Evolutionary conservation across 1,284 basidiomycete species (phyloP), one percentile per base, ranked within the genome.

Genomic region (Boletellus deceptivus): DNA sequence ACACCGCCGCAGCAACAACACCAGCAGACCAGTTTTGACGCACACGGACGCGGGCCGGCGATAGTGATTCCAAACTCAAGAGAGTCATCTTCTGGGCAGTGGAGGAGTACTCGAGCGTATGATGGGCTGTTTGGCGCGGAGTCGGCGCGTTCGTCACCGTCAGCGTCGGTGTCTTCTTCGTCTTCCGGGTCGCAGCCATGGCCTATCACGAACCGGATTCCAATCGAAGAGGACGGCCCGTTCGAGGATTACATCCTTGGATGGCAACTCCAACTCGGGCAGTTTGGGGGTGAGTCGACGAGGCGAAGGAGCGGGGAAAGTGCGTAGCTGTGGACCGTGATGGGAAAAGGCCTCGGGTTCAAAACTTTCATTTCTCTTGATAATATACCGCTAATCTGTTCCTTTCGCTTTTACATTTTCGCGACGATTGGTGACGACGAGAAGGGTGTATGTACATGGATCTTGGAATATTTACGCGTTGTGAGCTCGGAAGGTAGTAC

Each of bases 161-260:
- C 54, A 3, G 35, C 17, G 31, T 46, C 42, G 13, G 29, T 7
- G 4, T 50, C 56, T 2, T 58, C 57, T 0, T 46, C 48, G 4
- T 44, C 49, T 6, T 38, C 45, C 24, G 33, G 41, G 17, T 40
- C 61, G 13, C 29, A 17, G 0, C 6, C 50, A 2, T 36, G 48
- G 6, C 50, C 61, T 2, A 36, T 64, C 34, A 20, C 46, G 44
- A 52, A 44, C 18, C 60, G 63, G 20, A 41, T 63, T 40, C 60
- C 61, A 0, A 40, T 62, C 16, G 56, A 62, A 0, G 60, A 63
- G 24, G 60, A 62, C 6, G 34, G 37, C 3, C 6, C 42, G 42
- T 53, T 60, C 22, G 59, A 65, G 3, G 62, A 61, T 0, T 47
- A 43, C n/a, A 40, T 48, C 39, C 52, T 63, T 51, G 53, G 49